Evolutionary conservation across 2,329 filamentous ascomycete genomes (phyloP).

Genomic region (Trichoderma gracile): DNA sequence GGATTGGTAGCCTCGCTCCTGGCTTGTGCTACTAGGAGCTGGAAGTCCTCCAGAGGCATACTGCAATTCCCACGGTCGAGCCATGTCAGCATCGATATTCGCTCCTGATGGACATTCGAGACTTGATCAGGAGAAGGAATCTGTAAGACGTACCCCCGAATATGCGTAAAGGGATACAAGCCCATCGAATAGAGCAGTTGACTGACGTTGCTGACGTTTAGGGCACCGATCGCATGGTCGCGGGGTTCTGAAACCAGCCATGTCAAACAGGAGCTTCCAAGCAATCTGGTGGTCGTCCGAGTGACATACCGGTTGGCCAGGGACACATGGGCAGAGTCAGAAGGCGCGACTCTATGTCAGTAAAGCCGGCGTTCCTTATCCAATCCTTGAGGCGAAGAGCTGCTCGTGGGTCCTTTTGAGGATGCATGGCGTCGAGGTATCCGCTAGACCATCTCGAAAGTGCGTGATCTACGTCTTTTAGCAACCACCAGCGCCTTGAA

Average conservation of each 20-base stretch:
- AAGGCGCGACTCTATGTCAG: constrained; percentile 65
- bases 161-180: constrained; percentile 57
- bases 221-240: constrained; percentile 53
- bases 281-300: not conserved
- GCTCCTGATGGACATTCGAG: not conserved
- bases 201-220: constrained; percentile 57
- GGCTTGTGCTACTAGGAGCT: constrained; percentile 58
- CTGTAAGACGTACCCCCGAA: constrained; percentile 45
- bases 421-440: constrained; percentile 63
- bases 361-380: constrained; percentile 64
- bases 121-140: not conserved
- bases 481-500: not conserved
- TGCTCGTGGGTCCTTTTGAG: constrained; percentile 65
- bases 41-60: constrained; percentile 59
- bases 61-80: constrained; percentile 38
- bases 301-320: constrained; percentile 63
- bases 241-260: constrained; percentile 45
- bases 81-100: not conserved
- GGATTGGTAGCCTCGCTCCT: constrained; percentile 55
- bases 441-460: constrained; percentile 66
- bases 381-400: constrained; percentile 60
- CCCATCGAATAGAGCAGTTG: constrained; percentile 56
- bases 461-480: constrained; percentile 54
- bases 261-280: not conserved
- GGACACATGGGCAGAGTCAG: constrained; percentile 68